Base-by-base conservation (phyloP, 73 alveolate species). In the Blepharisma stoltei region DNA sequence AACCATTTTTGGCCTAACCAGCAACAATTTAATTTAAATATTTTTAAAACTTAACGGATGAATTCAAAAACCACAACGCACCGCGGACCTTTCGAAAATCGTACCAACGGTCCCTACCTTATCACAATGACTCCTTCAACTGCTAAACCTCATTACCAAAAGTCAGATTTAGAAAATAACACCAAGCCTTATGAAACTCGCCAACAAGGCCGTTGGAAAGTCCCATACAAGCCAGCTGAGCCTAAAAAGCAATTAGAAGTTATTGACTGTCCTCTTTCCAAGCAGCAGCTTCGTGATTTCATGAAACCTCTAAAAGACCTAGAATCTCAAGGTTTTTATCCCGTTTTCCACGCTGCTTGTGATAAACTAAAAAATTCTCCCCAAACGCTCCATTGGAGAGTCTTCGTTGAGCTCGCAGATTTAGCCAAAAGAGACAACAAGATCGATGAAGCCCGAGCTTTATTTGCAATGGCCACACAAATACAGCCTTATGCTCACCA, bases 351-450 rank as follows among this genome's bases (percentile, higher is more conserved):
- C 86, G 6, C 66, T 78, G 48, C 67, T 84, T 68, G 67, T 77
- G 54, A 65, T 48, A 43, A 77, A 73, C 66, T 84, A 81, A 18
- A 49, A 78, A 41, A 66, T 73, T 69, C 78, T 45, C 80, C 73
- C 69, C 6, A 75, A 48, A 9, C 90, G 20, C 41, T 82, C 20
- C 93, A 86, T 67, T 86, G 93, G 93, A 70, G 75, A 32, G 55
- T 86, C 25, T 81, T 86, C 27, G 75, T 81, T n/a, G 93, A 86
- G 47, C 55, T 86, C 41, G 93, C 93, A 21, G 93, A 86, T 44
- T 80, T 86, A 48, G 89, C 93, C 6, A 86, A 86, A 71, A 54
- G 93, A 27, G 93, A 86, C 41, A 46, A 76, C 27, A 77, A 76
- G 54, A 75, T 86, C 32, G 18, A 53, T 18, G 93, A 86, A 54